Evolutionary conservation across 345 rosid species (phyloP).

Genomic region (Populus pruinosa): DNA sequence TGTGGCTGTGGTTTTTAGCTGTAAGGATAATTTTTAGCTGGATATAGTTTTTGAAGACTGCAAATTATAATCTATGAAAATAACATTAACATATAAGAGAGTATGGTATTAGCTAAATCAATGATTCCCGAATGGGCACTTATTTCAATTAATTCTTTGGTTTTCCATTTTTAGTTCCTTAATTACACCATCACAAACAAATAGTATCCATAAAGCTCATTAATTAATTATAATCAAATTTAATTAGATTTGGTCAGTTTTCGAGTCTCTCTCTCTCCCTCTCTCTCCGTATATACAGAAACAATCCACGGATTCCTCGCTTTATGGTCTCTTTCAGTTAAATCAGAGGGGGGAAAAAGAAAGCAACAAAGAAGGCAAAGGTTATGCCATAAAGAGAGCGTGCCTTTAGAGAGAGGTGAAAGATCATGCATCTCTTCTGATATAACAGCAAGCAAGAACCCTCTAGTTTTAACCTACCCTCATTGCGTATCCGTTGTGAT

Average conservation of each 20-base stretch:
- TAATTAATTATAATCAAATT: background rate
- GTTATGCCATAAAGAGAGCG: constrained; percentile 15
- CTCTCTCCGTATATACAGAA: background rate
- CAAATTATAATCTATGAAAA: no score
- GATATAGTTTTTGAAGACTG: no score
- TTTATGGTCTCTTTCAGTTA: constrained; percentile 25
- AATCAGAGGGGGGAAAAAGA: constrained; percentile 1
- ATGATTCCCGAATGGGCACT: background rate
- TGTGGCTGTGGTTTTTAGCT: no score
- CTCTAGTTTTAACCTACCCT: constrained; percentile 23
- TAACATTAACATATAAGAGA: no score
- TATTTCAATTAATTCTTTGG: background rate
- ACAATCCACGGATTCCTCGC: constrained; percentile 2
- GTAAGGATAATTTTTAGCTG: no score
- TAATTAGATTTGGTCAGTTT: constrained; percentile 23
- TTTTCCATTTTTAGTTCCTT: constrained; percentile 24
- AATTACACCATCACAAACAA: constrained; percentile 2
- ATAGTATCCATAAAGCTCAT: constrained; percentile 8
- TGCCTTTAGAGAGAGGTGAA: constrained; percentile 9
- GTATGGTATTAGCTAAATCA: no score
- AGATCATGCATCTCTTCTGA: constrained; percentile 40
- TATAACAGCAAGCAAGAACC: constrained; percentile 23
- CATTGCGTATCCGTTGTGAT: background rate
- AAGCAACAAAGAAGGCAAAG: constrained; percentile 17
- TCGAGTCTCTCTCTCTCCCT: background rate